A percentile compares a stretch with the other conserved stretches of the same genome.
Evolutionary conservation across 164 flowering plant genomes (phyloP).

Genomic region (grape (Vitis vinifera)): ASM3070453v1 NC_081809.1:4703501-4704000

Average conservation of each 20-base stretch:
- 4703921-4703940: background rate
- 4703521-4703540: too few relatives aligned
- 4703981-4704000: background rate
- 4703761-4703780: conserved; percentile 70
- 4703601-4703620: too few relatives aligned
- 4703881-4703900: background rate
- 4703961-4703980: too few relatives aligned
- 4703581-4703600: too few relatives aligned
- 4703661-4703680: background rate
- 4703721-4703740: conserved; percentile 99
- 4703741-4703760: conserved; percentile 90
- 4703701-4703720: conserved; percentile 94
- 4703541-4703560: too few relatives aligned
- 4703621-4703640: too few relatives aligned
- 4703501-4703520: too few relatives aligned
- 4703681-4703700: background rate
- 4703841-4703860: background rate
- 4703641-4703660: too few relatives aligned
- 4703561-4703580: too few relatives aligned
- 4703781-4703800: conserved; percentile 6
- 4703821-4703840: background rate
- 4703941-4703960: background rate
- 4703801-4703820: background rate
- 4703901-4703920: background rate
- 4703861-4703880: background rate